These are phyloP conservation scores for Mucor mucedo DNA, from an alignment of 371 early-diverging fungal species.

Conservation along the genomic window DNA sequence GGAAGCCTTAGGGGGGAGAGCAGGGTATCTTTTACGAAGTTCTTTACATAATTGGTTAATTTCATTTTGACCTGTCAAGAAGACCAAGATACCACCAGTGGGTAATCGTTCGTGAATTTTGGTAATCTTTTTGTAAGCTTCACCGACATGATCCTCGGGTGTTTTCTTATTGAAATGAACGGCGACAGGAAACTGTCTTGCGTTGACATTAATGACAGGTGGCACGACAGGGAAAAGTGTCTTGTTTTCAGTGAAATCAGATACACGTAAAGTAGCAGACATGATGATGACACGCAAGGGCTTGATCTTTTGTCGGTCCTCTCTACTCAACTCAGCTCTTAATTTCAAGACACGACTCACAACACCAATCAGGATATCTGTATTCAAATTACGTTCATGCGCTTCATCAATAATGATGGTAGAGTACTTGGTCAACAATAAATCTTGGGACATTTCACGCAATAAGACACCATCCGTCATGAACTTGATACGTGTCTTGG, in stretches of 20 bases:
- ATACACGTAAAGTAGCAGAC: constrained; percentile 97
- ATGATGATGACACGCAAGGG: constrained; percentile 97
- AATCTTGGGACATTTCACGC: constrained; percentile 89
- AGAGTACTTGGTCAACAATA: constrained; percentile 90
- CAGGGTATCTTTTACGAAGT: constrained; percentile 73
- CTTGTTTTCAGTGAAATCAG: constrained; percentile 89
- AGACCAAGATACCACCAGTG: constrained; percentile 91
- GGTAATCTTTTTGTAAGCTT: constrained; percentile 85
- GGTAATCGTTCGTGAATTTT: constrained; percentile 94
- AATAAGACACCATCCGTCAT: constrained; percentile 99
- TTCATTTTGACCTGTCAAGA: constrained; percentile 93
- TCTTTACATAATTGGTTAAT: constrained; percentile 79
- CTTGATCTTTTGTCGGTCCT: constrained; percentile 63
- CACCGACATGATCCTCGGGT: constrained; percentile 74
- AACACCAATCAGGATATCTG: constrained; percentile 97
- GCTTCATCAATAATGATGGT: constrained; percentile 99
- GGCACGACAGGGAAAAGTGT: constrained; percentile 76
- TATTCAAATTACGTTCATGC: constrained; percentile 98
- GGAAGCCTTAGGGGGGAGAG: constrained; percentile 40
- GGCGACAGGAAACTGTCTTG: constrained; percentile 87
- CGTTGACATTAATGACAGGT: constrained; percentile 94
- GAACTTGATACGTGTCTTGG: constrained; percentile 91
- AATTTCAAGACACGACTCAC: constrained; percentile 81
- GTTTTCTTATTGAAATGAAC: constrained; percentile 87
- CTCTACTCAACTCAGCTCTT: constrained; percentile 63